Percentiles rank a stretch among this genome's conserved stretches.
phyloP scores from a whole-genome alignment of 495 filamentous ascomycete genomes.

The Ramalina intermedia region DNA sequence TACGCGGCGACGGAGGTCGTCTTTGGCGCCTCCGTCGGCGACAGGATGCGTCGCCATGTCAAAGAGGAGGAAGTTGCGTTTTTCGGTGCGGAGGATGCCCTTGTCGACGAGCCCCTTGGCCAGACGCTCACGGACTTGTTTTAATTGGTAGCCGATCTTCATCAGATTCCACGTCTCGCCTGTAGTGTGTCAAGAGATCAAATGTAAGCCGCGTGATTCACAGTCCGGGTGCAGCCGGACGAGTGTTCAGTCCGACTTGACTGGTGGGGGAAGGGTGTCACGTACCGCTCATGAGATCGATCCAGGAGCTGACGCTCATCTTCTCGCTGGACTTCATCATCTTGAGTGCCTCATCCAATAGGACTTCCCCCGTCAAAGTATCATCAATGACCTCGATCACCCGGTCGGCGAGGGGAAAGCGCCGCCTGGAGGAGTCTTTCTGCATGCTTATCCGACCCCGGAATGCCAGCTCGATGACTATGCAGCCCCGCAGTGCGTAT shows the following conservation, averaged over 20 bases:
- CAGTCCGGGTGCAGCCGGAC: no score
- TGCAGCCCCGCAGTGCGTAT: constrained; percentile 91
- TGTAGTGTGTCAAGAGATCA: constrained; percentile 24
- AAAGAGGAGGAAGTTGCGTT: constrained; percentile 97
- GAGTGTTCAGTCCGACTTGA: not conserved
- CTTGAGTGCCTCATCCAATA: constrained; percentile 95
- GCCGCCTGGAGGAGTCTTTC: constrained; percentile 81
- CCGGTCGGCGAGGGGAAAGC: constrained; percentile 84
- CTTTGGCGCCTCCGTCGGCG: constrained; percentile 90
- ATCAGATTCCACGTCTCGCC: constrained; percentile 99
- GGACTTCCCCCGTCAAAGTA: constrained; percentile 89
- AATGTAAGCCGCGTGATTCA: constrained; percentile 1
- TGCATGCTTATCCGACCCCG: constrained; percentile 96
- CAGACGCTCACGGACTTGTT: constrained; percentile 94
- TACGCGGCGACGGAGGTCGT: constrained; percentile 85
- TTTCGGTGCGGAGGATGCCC: constrained; percentile 94
- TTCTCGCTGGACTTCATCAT: constrained; percentile 99
- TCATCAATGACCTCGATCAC: constrained; percentile 95
- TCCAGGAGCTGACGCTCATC: constrained; percentile 98
- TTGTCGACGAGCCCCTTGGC: constrained; percentile 98
- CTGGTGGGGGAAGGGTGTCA: not conserved
- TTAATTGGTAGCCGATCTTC: constrained; percentile 99
- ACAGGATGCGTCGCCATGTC: constrained; percentile 99
- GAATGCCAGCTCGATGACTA: constrained; percentile 93
- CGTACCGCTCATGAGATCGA: constrained; percentile 94